Evolutionary conservation across 352 stramenopile genomes (phyloP).

Genomic region (Phytopythium chamaehyphon): DNA sequence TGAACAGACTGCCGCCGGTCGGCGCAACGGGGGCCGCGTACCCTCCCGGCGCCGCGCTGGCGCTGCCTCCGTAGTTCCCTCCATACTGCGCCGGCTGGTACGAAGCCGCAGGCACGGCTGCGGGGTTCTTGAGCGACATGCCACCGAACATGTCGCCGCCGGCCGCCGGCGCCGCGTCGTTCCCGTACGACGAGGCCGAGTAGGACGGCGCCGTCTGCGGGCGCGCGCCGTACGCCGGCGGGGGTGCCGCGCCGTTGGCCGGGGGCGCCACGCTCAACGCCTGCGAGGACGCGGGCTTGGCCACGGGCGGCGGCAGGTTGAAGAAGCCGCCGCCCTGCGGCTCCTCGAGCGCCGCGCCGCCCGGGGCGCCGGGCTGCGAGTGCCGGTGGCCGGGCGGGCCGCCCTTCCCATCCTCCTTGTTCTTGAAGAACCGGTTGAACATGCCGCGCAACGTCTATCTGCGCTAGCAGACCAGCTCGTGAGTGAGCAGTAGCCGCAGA

Average conservation of each 20-base stretch:
- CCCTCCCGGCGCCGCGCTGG: neutral
- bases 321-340: conserved; percentile 75
- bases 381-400: conserved; percentile 52
- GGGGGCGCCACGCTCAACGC: conserved; percentile 4
- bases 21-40: conserved; percentile 4
- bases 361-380: conserved; percentile 14
- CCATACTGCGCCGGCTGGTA: conserved; percentile 33
- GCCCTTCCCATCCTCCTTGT: conserved; percentile 72
- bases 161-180: conserved; percentile 10
- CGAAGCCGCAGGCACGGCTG: conserved; percentile 7
- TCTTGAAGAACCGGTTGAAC: conserved; percentile 82
- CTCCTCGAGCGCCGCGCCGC: conserved; percentile 24
- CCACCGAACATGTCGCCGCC: conserved; percentile 69
- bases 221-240: neutral
- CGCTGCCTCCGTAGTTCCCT: conserved; percentile 13
- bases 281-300: conserved; percentile 25
- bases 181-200: conserved; percentile 13
- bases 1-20: conserved; percentile 35
- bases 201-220: conserved; percentile 7
- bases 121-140: conserved; percentile 54
- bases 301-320: conserved; percentile 69
- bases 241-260: conserved; percentile 1
- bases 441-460: conserved; percentile 21
- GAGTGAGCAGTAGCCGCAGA: too few species aligned
- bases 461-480: too few species aligned